A percentile compares a stretch with the other conserved stretches of the same genome.
Evolutionary conservation across 176 grass and related monocot genomes (phyloP).

Genomic region (Puya raimondii): DNA sequence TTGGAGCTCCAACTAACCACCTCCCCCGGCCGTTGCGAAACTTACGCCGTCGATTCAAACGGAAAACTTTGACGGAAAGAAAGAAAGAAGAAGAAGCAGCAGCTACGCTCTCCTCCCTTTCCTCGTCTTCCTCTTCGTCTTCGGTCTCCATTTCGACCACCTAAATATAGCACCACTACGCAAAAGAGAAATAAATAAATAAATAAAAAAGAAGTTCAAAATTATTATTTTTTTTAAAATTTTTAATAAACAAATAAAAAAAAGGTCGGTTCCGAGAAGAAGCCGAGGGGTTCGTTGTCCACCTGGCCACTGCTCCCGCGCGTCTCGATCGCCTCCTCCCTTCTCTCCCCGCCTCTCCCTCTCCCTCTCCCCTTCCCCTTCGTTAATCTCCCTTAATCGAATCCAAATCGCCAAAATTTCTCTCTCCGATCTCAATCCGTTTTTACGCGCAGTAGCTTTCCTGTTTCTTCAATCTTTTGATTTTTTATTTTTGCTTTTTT

Average conservation of each 20-base stretch:
- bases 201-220: no score
- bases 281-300: not conserved
- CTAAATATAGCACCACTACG: no score
- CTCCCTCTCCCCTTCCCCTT: not conserved
- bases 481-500: no score
- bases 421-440: no score
- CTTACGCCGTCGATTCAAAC: not conserved
- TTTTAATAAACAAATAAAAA: not conserved
- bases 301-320: not conserved
- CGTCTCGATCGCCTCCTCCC: not conserved
- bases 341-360: constrained; percentile 4
- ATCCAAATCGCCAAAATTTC: no score
- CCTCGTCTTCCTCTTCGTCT: not conserved
- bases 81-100: not conserved
- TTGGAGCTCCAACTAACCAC: not conserved
- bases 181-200: no score
- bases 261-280: not conserved
- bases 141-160: no score
- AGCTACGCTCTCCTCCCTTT: not conserved
- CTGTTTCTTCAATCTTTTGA: no score
- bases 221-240: no score
- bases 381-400: not conserved
- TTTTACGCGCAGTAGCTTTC: no score
- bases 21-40: not conserved
- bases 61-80: not conserved